These are phyloP conservation scores for Coniosporium apollinis DNA, from an alignment of 495 filamentous ascomycete genomes.

Conservation along the genomic window DNA sequence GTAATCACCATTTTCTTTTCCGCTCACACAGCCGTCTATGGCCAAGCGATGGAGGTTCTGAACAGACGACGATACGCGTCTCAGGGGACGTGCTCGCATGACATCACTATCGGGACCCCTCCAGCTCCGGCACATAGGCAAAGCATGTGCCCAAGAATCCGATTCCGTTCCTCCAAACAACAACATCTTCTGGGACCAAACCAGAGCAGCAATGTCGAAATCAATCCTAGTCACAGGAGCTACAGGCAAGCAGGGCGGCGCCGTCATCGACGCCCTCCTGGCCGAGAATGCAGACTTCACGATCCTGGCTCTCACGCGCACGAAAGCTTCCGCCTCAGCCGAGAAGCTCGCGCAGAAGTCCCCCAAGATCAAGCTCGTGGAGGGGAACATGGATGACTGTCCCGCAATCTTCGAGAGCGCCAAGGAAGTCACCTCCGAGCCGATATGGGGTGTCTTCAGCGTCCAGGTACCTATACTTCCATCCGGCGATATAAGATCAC, in stretches of 20 bases:
- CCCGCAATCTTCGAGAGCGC: conserved; percentile 34
- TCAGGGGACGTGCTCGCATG: too few species aligned
- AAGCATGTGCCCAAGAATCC: too few species aligned
- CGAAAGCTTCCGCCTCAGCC: conserved; percentile 34
- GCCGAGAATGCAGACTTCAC: conserved; percentile 29
- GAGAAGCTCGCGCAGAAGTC: conserved; percentile 31
- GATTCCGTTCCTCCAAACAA: too few species aligned
- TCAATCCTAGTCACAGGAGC: conserved; percentile 50
- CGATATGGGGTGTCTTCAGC: conserved; percentile 29
- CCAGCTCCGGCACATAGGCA: too few species aligned
- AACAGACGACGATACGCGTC: too few species aligned
- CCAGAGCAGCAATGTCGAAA: conserved; percentile 10
- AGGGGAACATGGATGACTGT: conserved; percentile 38
- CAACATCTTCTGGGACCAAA: too few species aligned
- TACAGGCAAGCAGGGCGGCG: conserved; percentile 56
- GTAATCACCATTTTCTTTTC: too few species aligned
- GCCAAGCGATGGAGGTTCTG: too few species aligned
- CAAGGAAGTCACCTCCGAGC: conserved; percentile 20
- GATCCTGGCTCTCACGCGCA: conserved; percentile 55
- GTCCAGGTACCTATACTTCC: conserved; percentile 12
- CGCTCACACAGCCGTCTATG: too few species aligned
- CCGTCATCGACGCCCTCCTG: conserved; percentile 41
- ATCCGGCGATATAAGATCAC: too few species aligned
- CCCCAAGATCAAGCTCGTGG: conserved; percentile 33
- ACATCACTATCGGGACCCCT: too few species aligned